These are phyloP conservation scores for Candida silvatica DNA, from an alignment of 805 yeast genomes.

Conservation along the genomic window DNA sequence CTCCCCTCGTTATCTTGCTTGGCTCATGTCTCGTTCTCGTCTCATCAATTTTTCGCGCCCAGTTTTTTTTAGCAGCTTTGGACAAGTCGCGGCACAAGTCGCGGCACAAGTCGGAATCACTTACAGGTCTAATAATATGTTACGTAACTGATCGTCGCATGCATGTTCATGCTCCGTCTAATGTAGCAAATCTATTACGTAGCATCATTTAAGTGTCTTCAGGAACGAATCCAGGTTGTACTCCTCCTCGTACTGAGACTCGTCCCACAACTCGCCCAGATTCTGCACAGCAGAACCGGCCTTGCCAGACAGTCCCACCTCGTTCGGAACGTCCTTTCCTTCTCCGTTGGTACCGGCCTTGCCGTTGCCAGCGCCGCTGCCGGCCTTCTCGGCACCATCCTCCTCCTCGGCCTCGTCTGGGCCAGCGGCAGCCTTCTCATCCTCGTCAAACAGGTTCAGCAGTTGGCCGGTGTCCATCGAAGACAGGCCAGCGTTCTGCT, in stretches of 20 bases:
- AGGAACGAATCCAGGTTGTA: slow-evolving; percentile 90
- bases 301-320: slow-evolving; percentile 74
- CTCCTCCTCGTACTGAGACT: slow-evolving; percentile 92
- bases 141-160: too few relatives aligned
- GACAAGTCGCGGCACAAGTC: too few relatives aligned
- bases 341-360: slow-evolving; percentile 10
- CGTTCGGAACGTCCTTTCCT: slow-evolving; percentile 32
- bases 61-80: not conserved
- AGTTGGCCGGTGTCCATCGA: slow-evolving; percentile 97
- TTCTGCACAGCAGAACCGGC: slow-evolving; percentile 85
- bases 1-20: too few relatives aligned
- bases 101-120: too few relatives aligned
- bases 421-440: slow-evolving; percentile 31
- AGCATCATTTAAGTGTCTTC: slow-evolving; percentile 43
- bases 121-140: too few relatives aligned
- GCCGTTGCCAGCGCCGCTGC: slow-evolving; percentile 27
- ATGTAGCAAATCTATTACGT: not conserved
- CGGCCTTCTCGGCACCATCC: slow-evolving; percentile 23
- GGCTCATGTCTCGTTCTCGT: too few relatives aligned
- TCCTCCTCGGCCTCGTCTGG: slow-evolving; percentile 22
- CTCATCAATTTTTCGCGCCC: not conserved
- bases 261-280: slow-evolving; percentile 93
- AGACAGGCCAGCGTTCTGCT: slow-evolving; percentile 90
- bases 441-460: slow-evolving; percentile 78
- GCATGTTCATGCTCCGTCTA: not conserved